Conservation (phyloP, 305 asterid genomes). For the Caryopteris hybrid region DNA sequence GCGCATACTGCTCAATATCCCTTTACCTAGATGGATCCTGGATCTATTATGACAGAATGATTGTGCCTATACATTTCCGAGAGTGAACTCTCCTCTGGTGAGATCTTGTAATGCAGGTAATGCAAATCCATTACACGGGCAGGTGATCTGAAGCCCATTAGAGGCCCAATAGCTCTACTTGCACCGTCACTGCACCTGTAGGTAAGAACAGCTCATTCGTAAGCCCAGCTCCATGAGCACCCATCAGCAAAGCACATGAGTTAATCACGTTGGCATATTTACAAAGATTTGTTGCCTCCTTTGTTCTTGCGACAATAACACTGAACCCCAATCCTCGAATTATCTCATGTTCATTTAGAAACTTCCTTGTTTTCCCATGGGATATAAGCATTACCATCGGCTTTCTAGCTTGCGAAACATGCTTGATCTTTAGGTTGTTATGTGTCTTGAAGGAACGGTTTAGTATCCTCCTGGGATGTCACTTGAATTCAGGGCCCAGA, state of each 20-base stretch:
- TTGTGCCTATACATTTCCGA: conserved; percentile 30
- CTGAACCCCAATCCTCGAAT: conserved; percentile 36
- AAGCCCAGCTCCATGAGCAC: conserved; percentile 59
- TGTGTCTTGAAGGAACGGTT: conserved; percentile 33
- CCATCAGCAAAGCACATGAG: conserved; percentile 42
- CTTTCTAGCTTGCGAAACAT: conserved; percentile 31
- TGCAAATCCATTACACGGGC: conserved; percentile 35
- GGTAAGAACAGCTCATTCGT: conserved; percentile 51
- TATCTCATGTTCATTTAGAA: conserved; percentile 42
- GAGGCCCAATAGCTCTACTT: conserved; percentile 35
- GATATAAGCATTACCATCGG: conserved; percentile 38
- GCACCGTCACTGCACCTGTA: conserved; percentile 43
- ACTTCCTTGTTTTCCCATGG: conserved; percentile 32
- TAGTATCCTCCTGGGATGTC: conserved; percentile 43
- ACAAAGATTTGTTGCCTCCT: conserved; percentile 27
- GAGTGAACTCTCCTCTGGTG: conserved; percentile 55
- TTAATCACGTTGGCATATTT: conserved; percentile 31
- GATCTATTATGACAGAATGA: conserved; percentile 32
- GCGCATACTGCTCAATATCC: conserved; percentile 29
- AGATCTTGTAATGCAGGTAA: conserved; percentile 40
- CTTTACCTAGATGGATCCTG: conserved; percentile 27
- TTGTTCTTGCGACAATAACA: conserved; percentile 26
- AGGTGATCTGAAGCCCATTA: conserved; percentile 37
- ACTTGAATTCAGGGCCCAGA: conserved; percentile 26
- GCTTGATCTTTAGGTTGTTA: conserved; percentile 26